phyloP scores from a whole-genome alignment of 805 yeast genomes.

The Zygotorulaspora danielsina region DNA sequence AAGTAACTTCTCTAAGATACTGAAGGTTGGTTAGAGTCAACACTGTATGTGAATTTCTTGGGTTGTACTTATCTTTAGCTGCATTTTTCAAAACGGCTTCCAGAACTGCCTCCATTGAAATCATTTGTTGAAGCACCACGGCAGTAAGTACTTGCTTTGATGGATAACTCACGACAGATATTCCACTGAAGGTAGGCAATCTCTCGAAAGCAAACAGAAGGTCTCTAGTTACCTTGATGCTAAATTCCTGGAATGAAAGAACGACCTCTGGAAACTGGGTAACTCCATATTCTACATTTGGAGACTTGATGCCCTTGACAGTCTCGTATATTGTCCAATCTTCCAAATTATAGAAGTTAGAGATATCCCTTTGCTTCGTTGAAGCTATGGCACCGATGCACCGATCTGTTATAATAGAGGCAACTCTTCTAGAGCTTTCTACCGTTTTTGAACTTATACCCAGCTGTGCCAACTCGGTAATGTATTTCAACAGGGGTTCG shows the following conservation, averaged over 20 bases:
- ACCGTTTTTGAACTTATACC: slow-evolving; percentile 39
- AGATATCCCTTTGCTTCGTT: slow-evolving; percentile 49
- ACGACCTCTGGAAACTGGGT: slow-evolving; percentile 39
- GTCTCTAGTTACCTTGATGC: slow-evolving; percentile 35
- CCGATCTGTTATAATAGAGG: slow-evolving; percentile 40
- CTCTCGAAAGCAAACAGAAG: slow-evolving; percentile 35
- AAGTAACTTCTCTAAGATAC: slow-evolving; percentile 41
- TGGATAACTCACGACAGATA: slow-evolving; percentile 38
- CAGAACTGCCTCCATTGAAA: slow-evolving; percentile 45
- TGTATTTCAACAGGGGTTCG: slow-evolving; percentile 39
- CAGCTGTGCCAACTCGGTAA: slow-evolving; percentile 44
- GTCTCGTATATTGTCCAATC: slow-evolving; percentile 38
- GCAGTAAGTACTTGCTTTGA: slow-evolving; percentile 37
- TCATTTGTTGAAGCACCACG: slow-evolving; percentile 39
- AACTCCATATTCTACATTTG: slow-evolving; percentile 32
- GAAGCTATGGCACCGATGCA: slow-evolving; percentile 46
- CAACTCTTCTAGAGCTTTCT: slow-evolving; percentile 37
- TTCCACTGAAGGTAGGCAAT: slow-evolving; percentile 35
- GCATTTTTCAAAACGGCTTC: slow-evolving; percentile 42
- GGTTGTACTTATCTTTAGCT: slow-evolving; percentile 38
- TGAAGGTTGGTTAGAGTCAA: slow-evolving; percentile 53
- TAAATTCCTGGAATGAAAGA: slow-evolving; percentile 32
- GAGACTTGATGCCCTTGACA: slow-evolving; percentile 11
- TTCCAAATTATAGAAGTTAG: slow-evolving; percentile 38
- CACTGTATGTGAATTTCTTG: slow-evolving; percentile 44